These are phyloP conservation scores for Claviceps maximensis DNA, from an alignment of 2,329 filamentous ascomycete genomes.

Conservation along the genomic window DNA sequence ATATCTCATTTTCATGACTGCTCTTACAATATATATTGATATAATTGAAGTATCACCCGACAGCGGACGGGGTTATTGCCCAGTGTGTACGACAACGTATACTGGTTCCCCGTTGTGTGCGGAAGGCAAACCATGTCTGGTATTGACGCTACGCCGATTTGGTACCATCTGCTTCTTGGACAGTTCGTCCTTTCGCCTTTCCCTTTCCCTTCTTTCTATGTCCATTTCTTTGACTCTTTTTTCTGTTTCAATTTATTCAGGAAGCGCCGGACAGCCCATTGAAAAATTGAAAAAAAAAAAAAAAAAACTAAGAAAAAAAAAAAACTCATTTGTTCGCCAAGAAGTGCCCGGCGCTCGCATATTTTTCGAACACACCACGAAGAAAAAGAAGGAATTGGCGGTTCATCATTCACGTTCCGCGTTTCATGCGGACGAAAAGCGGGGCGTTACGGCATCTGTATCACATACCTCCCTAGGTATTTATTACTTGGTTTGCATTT, in stretches of 20 bases:
- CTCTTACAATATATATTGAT: not conserved
- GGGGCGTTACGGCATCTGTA: not conserved
- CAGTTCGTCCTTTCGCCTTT: too few species aligned
- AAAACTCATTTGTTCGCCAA: not conserved
- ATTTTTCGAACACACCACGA: not conserved
- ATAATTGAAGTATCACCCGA: not conserved
- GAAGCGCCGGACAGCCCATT: too few species aligned
- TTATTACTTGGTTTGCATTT: not conserved
- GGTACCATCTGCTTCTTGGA: not conserved
- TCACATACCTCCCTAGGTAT: not conserved
- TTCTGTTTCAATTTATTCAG: too few species aligned
- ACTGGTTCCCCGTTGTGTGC: not conserved
- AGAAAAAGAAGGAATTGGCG: not conserved
- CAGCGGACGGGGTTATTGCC: too few species aligned
- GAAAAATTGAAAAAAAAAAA: too few species aligned
- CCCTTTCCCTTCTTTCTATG: too few species aligned
- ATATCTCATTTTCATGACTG: not conserved
- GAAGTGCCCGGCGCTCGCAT: not conserved
- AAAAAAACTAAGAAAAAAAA: too few species aligned
- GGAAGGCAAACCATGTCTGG: not conserved
- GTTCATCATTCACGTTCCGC: not conserved
- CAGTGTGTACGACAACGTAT: not conserved
- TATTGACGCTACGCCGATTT: not conserved
- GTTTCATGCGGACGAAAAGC: not conserved
- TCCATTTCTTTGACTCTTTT: too few species aligned